These are phyloP conservation scores for Casuarina equisetifolia DNA, from an alignment of 306 rosid genomes.

Conservation along the genomic window DNA sequence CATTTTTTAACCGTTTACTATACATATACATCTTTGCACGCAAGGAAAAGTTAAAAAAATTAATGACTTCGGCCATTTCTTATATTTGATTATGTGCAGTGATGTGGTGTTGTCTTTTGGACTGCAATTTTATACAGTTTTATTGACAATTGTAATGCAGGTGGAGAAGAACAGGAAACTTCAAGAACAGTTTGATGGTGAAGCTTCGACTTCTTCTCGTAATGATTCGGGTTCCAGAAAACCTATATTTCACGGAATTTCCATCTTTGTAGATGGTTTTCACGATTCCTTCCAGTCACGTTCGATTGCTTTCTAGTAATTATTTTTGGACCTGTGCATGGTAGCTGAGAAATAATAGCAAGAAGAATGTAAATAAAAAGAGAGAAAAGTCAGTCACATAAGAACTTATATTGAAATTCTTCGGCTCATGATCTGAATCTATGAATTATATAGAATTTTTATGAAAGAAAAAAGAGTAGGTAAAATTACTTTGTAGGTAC, in stretches of 20 bases:
- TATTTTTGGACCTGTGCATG: constrained; percentile 8
- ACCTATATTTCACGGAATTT: constrained; percentile 66
- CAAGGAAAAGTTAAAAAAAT: too few species aligned
- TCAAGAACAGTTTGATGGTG: constrained; percentile 63
- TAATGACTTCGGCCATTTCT: neutral
- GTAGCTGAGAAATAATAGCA: constrained; percentile 2
- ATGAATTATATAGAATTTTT: neutral
- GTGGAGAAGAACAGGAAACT: constrained; percentile 70
- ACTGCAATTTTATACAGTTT: neutral
- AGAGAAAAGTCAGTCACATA: neutral
- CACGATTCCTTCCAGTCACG: constrained; percentile 89
- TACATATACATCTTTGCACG: too few species aligned
- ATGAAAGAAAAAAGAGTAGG: neutral
- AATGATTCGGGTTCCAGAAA: constrained; percentile 38
- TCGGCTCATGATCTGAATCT: neutral
- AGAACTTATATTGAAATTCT: neutral
- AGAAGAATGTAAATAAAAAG: neutral
- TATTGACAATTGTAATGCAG: constrained; percentile 34
- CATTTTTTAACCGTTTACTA: too few species aligned
- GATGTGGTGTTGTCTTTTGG: neutral
- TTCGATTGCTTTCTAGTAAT: constrained; percentile 17
- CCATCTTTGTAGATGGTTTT: constrained; percentile 92
- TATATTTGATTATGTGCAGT: neutral
- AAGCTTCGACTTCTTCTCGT: constrained; percentile 52
- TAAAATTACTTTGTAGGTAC: neutral